Base-by-base conservation (phyloP, 495 filamentous ascomycete species). In the Recurvomyces mirabilis region DNA sequence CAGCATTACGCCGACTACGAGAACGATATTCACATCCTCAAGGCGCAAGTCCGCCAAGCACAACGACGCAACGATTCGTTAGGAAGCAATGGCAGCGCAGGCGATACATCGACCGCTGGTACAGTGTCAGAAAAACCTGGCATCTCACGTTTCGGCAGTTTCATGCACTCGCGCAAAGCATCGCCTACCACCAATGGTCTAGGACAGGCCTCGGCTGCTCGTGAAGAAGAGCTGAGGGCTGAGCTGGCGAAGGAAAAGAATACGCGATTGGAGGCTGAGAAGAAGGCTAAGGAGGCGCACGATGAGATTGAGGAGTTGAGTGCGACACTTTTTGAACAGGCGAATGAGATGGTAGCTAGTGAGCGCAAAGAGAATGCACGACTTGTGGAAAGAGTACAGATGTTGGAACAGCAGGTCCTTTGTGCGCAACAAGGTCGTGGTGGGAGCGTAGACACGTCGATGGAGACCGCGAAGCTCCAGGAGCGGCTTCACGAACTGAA, bases 281-380 rank as follows among this genome's bases (percentile, higher is more conserved):
- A 70, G 26, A 73, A 76, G 48, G 67, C 94, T 23, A 69, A 68
- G 52, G 74, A 80, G 41, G 80, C 85, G 22, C 81, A 71, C 38
- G 70, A 65, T 0, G 91, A 98, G 65, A 70, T 98, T 12, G 93
- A 96, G 61, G 91, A 98, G 56, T 66, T 98, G 52, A 85, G 77
- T 25, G 82, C 78, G 34, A 75, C 79, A 51, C 67, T 98, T 38
- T 98, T 98, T 65, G 78, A 84, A 59, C 80, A 94, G 63, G 91
- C 91, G 14, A 96, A 96, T 55, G 84, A 94, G 68, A 96, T 98
- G 89, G 91, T 98, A 19, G 86, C 89, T 13, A 66, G 76, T 54
- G 91, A 96, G 69, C 70, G 91, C 34, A 77, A 81, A 58, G 84
- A 82, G 25, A 66, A 85, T 30, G 84, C 82, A 5, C 74, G 72